Evolutionary conservation across 192 early-diverging fungal genomes (phyloP).

Genomic region (Martensiomyces pterosporus): DNA sequence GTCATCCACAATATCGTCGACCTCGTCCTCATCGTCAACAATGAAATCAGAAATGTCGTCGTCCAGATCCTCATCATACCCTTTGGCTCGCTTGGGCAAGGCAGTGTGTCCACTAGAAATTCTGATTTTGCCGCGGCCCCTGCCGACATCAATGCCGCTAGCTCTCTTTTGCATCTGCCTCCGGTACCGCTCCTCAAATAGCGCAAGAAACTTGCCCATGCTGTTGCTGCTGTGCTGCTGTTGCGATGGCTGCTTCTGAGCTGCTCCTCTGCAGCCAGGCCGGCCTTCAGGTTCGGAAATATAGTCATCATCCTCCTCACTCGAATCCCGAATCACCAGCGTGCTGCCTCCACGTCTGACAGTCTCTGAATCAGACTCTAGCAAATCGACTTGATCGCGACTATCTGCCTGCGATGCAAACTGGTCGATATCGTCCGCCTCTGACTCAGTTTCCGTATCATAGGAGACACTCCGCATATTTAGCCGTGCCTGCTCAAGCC

Average conservation of each 20-base stretch:
- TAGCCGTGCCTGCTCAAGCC: constrained; percentile 29
- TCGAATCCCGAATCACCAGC: constrained; percentile 36
- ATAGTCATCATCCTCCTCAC: constrained; percentile 37
- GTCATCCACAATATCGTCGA: constrained; percentile 45
- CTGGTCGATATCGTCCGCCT: constrained; percentile 1
- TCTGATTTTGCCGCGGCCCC: neutral
- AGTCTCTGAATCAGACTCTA: constrained; percentile 31
- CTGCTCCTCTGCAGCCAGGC: too few relatives aligned
- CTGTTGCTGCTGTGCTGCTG: neutral
- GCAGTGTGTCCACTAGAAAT: too few relatives aligned
- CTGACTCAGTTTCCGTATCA: constrained; percentile 20
- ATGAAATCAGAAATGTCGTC: constrained; percentile 42
- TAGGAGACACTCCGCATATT: constrained; percentile 6
- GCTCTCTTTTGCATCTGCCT: constrained; percentile 12
- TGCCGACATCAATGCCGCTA: neutral
- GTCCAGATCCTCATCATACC: constrained; percentile 28
- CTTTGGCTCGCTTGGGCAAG: constrained; percentile 3
- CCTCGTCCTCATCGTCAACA: constrained; percentile 13
- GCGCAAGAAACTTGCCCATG: constrained; percentile 12
- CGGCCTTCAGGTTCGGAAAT: constrained; percentile 34
- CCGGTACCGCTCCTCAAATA: constrained; percentile 21
- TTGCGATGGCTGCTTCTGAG: neutral
- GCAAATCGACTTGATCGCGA: constrained; percentile 11
- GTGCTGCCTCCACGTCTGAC: constrained; percentile 1
- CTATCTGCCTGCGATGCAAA: neutral